These are phyloP conservation scores for Alloascoidea hylecoeti DNA, from an alignment of 805 yeast species.

Conservation along the genomic window DNA sequence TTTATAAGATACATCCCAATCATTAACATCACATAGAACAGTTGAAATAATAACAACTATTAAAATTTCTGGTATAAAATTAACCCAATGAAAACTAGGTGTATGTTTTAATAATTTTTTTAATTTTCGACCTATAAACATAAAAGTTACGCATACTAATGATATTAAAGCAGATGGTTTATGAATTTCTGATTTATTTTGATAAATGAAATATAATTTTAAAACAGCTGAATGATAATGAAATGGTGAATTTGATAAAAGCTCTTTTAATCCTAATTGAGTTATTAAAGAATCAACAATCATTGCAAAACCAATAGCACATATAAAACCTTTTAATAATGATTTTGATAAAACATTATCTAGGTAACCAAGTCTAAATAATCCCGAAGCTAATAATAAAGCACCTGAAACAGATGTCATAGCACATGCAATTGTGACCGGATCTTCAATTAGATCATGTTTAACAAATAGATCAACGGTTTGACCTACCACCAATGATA, in stretches of 20 bases:
- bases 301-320: constrained; percentile 80
- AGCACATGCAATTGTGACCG: constrained; percentile 47
- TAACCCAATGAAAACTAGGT: constrained; percentile 22
- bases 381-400: constrained; percentile 54
- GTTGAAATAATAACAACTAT: constrained; percentile 55
- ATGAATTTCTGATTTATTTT: constrained; percentile 34
- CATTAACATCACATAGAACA: constrained; percentile 27
- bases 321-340: constrained; percentile 66
- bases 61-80: constrained; percentile 77
- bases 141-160: constrained; percentile 28
- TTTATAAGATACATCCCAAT: constrained; percentile 28
- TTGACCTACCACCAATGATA: constrained; percentile 73
- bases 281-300: constrained; percentile 60
- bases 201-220: constrained; percentile 43
- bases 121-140: constrained; percentile 22
- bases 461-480: constrained; percentile 43
- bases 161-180: constrained; percentile 51
- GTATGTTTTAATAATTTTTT: constrained; percentile 6
- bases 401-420: constrained; percentile 69
- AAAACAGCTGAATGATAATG: constrained; percentile 61
- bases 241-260: constrained; percentile 28
- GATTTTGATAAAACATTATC: constrained; percentile 72
- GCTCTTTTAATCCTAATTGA: constrained; percentile 48
- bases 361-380: constrained; percentile 74
- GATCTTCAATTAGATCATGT: constrained; percentile 26